These are phyloP conservation scores for Neonectria sp. DNA, from an alignment of 2,329 filamentous ascomycete genomes.

Conservation along the genomic window DNA sequence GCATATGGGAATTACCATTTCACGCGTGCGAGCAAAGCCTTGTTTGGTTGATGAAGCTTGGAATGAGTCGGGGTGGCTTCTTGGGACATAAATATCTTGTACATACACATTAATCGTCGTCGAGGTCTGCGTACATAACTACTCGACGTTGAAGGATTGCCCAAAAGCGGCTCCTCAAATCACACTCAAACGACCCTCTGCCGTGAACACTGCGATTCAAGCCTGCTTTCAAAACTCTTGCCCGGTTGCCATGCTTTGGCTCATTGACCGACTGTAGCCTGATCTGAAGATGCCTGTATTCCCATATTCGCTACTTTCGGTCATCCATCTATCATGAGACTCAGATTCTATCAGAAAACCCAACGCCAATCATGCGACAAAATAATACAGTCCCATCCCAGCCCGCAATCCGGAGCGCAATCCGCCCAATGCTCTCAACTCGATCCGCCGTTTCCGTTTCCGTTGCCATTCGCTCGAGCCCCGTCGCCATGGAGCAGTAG, in stretches of 20 bases:
- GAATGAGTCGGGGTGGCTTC: conserved; percentile 35
- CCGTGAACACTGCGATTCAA: too few species aligned
- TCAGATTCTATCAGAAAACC: conserved; percentile 40
- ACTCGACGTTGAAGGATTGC: conserved; percentile 33
- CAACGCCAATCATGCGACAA: conserved; percentile 48
- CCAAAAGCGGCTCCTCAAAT: conserved; percentile 34
- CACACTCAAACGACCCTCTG: conserved; percentile 24
- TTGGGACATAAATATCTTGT: conserved; percentile 37
- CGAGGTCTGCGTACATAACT: conserved; percentile 30
- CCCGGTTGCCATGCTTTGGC: background rate
- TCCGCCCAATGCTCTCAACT: conserved; percentile 32
- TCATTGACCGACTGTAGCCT: background rate
- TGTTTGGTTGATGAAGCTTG: conserved; percentile 32
- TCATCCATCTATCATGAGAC: conserved; percentile 37
- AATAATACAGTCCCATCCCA: conserved; percentile 33
- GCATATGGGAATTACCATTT: conserved; percentile 11
- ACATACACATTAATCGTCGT: conserved; percentile 42
- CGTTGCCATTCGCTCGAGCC: conserved; percentile 45
- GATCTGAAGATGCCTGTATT: conserved; percentile 10
- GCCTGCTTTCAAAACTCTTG: background rate
- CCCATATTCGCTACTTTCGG: conserved; percentile 10
- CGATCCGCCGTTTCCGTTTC: conserved; percentile 45
- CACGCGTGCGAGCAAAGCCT: conserved; percentile 33
- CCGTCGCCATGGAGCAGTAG: conserved; percentile 82
- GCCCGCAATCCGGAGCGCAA: conserved; percentile 9